A percentile compares a stretch with the other conserved stretches of the same genome.
These are phyloP conservation scores for Lumnitzera racemosa DNA, from an alignment of 345 rosid genomes.

Conservation along the genomic window DNA sequence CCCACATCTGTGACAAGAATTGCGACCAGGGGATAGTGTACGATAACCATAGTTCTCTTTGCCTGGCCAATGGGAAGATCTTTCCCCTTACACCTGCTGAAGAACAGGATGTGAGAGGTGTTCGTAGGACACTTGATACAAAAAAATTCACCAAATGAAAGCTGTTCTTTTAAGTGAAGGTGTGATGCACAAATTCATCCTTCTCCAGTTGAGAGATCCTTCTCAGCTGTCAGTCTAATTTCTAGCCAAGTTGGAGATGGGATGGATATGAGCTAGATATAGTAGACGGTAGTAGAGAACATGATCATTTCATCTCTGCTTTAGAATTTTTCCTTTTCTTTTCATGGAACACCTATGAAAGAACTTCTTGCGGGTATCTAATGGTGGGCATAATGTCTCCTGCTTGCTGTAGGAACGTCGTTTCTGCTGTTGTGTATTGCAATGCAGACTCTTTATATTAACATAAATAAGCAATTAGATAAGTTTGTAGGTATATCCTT, in stretches of 20 bases:
- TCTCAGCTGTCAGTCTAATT: constrained; percentile 79
- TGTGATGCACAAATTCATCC: constrained; percentile 61
- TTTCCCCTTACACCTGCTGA: constrained; percentile 69
- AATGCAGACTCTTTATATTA: constrained; percentile 22
- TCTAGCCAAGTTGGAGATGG: constrained; percentile 94
- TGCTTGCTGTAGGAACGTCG: constrained; percentile 46
- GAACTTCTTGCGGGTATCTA: constrained; percentile 41
- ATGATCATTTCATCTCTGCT: constrained; percentile 19
- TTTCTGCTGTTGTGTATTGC: constrained; percentile 38
- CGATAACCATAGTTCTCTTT: constrained; percentile 87
- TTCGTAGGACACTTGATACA: constrained; percentile 90
- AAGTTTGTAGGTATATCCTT: background rate
- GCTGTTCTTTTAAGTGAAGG: constrained; percentile 80
- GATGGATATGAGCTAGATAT: constrained; percentile 86
- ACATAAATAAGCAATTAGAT: constrained; percentile 19
- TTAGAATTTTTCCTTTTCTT: constrained; percentile 17
- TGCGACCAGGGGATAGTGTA: constrained; percentile 96
- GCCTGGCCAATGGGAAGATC: constrained; percentile 78
- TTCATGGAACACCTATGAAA: constrained; percentile 33
- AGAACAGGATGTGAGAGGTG: constrained; percentile 93
- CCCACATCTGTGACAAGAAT: constrained; percentile 99
- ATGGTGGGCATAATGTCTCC: constrained; percentile 33
- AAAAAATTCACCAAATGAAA: constrained; percentile 62
- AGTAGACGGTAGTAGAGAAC: background rate
- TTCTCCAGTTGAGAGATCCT: constrained; percentile 95